These are phyloP conservation scores for Tricholoma matsutake DNA, from an alignment of 768 basidiomycete species.

Conservation along the genomic window DNA sequence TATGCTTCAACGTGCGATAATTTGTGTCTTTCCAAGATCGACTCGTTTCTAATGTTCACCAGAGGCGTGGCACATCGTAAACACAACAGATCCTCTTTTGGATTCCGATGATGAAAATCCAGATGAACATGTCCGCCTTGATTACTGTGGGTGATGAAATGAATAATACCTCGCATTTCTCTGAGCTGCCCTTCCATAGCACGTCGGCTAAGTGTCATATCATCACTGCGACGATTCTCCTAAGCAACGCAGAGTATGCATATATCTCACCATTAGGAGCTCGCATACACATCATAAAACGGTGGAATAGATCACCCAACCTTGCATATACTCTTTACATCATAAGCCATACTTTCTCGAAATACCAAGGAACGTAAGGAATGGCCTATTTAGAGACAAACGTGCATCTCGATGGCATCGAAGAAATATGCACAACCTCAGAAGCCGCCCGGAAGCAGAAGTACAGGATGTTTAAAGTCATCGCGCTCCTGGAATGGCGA, in stretches of 20 bases:
- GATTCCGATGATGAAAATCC: constrained; percentile 68
- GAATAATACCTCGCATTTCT: constrained; percentile 5
- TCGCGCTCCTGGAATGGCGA: constrained; percentile 41
- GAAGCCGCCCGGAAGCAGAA: constrained; percentile 59
- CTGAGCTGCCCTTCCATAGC: constrained; percentile 27
- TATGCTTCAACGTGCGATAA: constrained; percentile 45
- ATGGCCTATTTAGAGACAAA: neutral
- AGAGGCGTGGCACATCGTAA: constrained; percentile 76
- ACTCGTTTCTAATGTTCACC: constrained; percentile 9
- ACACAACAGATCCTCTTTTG: constrained; percentile 58
- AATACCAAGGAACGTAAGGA: neutral
- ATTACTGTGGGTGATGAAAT: constrained; percentile 53
- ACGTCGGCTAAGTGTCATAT: constrained; percentile 36
- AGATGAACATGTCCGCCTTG: constrained; percentile 59
- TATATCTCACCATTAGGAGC: neutral
- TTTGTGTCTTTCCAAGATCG: constrained; percentile 6
- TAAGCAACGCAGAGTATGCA: neutral
- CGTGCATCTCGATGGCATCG: constrained; percentile 1
- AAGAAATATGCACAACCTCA: constrained; percentile 22
- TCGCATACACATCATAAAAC: neutral
- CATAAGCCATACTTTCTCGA: neutral
- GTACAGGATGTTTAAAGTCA: constrained; percentile 58
- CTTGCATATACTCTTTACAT: neutral
- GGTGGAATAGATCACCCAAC: neutral
- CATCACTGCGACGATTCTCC: neutral